Percentiles rank a stretch among this genome's conserved stretches.
Evolutionary conservation across 305 asterid species (phyloP).

Genomic region (Withania somnifera): DNA sequence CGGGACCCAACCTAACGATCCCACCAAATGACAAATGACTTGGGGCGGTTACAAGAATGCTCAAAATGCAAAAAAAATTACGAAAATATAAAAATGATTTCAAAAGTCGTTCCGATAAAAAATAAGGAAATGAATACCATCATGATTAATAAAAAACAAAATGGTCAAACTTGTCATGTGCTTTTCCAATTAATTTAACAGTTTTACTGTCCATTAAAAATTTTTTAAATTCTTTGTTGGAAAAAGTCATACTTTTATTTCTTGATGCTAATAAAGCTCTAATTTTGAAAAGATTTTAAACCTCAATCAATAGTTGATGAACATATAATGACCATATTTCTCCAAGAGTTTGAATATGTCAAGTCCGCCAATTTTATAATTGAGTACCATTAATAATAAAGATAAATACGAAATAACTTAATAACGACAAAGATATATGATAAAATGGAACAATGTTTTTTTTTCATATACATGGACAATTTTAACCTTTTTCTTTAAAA

Average conservation of each 20-base stretch:
- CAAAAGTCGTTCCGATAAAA: too few relatives aligned
- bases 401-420: not conserved
- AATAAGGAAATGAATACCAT: too few relatives aligned
- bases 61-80: too few relatives aligned
- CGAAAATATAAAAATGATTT: too few relatives aligned
- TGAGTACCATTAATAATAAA: not conserved
- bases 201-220: not conserved
- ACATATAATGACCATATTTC: not conserved
- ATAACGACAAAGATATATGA: not conserved
- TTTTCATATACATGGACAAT: not conserved
- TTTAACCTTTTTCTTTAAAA: not conserved
- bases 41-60: too few relatives aligned
- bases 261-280: not conserved
- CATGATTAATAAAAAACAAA: not conserved
- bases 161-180: not conserved
- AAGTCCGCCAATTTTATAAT: not conserved
- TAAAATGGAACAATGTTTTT: not conserved
- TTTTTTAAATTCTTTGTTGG: not conserved
- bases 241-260: not conserved
- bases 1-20: too few relatives aligned
- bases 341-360: not conserved
- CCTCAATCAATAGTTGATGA: not conserved
- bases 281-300: not conserved
- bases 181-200: not conserved
- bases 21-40: too few relatives aligned